These are phyloP conservation scores for Torulaspora delbrueckii DNA, from an alignment of 805 yeast species.

Conservation along the genomic window DNA sequence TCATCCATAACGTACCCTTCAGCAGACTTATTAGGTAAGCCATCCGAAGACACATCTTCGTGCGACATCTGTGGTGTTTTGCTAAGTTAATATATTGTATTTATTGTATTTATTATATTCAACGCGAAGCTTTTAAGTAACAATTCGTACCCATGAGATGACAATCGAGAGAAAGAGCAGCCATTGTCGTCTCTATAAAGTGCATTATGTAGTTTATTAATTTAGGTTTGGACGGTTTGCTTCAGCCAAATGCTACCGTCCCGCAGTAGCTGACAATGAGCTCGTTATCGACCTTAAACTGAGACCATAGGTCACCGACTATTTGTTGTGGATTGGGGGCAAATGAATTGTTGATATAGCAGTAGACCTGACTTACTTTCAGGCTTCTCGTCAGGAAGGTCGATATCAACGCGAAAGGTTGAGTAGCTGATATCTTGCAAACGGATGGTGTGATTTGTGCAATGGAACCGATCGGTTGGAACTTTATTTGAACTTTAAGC, in stretches of 20 bases:
- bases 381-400: conserved; percentile 23
- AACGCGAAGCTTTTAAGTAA: not conserved
- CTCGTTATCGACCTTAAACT: conserved; percentile 31
- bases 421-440: conserved; percentile 28
- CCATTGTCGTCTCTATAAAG: not conserved
- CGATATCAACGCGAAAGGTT: conserved; percentile 27
- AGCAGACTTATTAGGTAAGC: not conserved
- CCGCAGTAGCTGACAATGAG: conserved; percentile 36
- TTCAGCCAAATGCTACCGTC: conserved; percentile 34
- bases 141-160: not conserved
- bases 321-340: conserved; percentile 36
- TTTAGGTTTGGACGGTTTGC: too few species aligned
- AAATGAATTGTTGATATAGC: conserved; percentile 36
- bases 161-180: not conserved
- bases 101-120: too few species aligned
- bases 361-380: conserved; percentile 24
- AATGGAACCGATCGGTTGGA: conserved; percentile 33
- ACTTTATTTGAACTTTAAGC: conserved; percentile 25
- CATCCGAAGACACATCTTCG: not conserved
- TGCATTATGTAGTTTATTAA: not conserved
- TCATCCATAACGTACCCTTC: conserved; percentile 12
- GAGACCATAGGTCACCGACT: conserved; percentile 33
- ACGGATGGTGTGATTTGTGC: conserved; percentile 25
- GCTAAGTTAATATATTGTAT: not conserved
- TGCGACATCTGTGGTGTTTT: not conserved